Evolutionary conservation across 345 rosid species (phyloP), one percentile per base, ranked within the genome.

Genomic region (Gynandropsis gynandra): DNA sequence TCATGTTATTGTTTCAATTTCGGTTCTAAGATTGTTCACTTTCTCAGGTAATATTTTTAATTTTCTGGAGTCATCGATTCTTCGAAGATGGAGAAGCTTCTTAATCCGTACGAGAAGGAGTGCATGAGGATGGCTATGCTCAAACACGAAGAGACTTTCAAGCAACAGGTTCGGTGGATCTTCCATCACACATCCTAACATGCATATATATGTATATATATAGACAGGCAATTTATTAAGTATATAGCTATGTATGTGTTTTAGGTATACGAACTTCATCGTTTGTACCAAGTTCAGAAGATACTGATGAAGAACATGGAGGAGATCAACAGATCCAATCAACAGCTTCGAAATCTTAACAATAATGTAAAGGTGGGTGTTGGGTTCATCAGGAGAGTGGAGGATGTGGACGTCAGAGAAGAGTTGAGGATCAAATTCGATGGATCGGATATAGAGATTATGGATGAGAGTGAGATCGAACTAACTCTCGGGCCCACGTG

Each of bases 81-180:
- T 52, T 42, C 57, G 37, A 47, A 29, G 11, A 83, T 84, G 94
- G 94, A 72, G 86, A 81, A 74, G 62, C 63, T 67, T 49, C 64
- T 75, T 12, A 52, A 72, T 65, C 74, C 83, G 14, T 75, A 72
- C 51, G 83, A 81, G 34, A 79, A 70, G 74, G 85, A 81, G 57
- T 64, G 27, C 72, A 77, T 84, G 94, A 81, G 73, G 72, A 58
- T 74, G 81, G 85, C 82, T 55, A 84, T 84, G 74, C 52, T 84
- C 16, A 77, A 77, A 59, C 94, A 84, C 65, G 94, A 84, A 72
- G 75, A 84, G 71, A 84, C 88, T 20, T 84, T 84, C 74, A 84
- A 69, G 74, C 69, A 81, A 42, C 94, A 84, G 94, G 94, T 79
- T 43, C 1, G 9, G 36, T 9, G 29, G 2, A 2, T 24, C 29